Evolutionary conservation across 345 rosid species (phyloP), one percentile per base, ranked within the genome.

Genomic region (Pistacia integerrima): DNA sequence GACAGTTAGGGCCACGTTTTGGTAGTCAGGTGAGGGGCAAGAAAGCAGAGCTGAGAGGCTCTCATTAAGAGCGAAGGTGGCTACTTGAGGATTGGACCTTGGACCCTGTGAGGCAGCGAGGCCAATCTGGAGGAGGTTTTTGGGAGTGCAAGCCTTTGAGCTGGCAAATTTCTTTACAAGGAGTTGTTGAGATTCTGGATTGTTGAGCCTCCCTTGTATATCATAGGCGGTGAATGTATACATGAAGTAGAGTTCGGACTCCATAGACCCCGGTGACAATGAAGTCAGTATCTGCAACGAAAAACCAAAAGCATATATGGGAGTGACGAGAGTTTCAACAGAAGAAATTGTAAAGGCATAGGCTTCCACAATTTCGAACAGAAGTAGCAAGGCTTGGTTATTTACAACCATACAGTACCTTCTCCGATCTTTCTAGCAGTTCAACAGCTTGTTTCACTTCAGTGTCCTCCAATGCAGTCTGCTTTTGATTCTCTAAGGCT

Each of bases 91-190:
- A 81, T 93, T 93, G 67, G 90, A 54, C 67, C 85, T 77, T 30
- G 89, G 88, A 75, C 86, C 94, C 73, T 89, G 92, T 10, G 92
- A 86, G 49, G 98, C 99, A 77, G 72, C 69, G 9, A 96, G 84
- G 20, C 97, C 97, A 14, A 93, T 83, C 79, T 90, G 93, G 71
- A 90, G 97, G 78, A 93, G 98, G 74, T 89, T 73, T 62, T 81
- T 74, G 65, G 93, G 82, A 66, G 80, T 87, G 85, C 97, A 88
- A 49, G 90, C 88, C 85, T 90, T 93, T 64, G 94, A 89, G 78
- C 88, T 75, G 25, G 91, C 94, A 77, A 87, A 96, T 9, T 74
- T 87, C 84, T 89, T 89, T 25, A 96, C 94, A 28, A 91, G 78
- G 67, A 71, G 85, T 69, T 80, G 79, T 69, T 90, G 97, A 67